A percentile compares a stretch with the other conserved stretches of the same genome.
Evolutionary conservation across 2,329 filamentous ascomycete species (phyloP).

Genomic region (Cladosporium sp.): DNA sequence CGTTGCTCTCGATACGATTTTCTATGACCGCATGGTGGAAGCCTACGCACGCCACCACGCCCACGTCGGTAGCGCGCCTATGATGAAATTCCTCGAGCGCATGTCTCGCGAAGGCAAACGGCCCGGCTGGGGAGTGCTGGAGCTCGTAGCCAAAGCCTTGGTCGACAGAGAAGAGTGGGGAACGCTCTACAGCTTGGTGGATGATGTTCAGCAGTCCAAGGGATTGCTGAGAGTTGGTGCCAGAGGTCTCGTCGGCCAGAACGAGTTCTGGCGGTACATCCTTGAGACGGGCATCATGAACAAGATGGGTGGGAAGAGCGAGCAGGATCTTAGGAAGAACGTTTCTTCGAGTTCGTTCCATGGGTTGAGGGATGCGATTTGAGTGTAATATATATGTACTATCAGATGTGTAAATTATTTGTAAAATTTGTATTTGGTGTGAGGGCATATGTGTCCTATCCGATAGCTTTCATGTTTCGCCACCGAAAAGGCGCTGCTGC

Average conservation of each 20-base stretch:
- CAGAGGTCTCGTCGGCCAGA: slow-evolving; percentile 27
- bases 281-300: slow-evolving; percentile 25
- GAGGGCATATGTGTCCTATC: no score
- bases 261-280: slow-evolving; percentile 33
- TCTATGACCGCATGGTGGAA: slow-evolving; percentile 70
- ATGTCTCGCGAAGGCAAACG: slow-evolving; percentile 43
- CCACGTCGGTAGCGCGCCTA: slow-evolving; percentile 50
- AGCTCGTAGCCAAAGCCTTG: slow-evolving; percentile 41
- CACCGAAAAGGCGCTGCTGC: neutral
- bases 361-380: neutral
- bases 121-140: slow-evolving; percentile 46
- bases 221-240: slow-evolving; percentile 30
- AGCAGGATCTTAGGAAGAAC: slow-evolving; percentile 17
- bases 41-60: slow-evolving; percentile 56
- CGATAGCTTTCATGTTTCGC: neutral
- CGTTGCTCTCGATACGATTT: slow-evolving; percentile 50
- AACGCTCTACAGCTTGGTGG: slow-evolving; percentile 38
- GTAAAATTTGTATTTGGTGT: neutral
- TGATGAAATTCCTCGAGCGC: slow-evolving; percentile 44
- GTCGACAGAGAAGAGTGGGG: slow-evolving; percentile 39
- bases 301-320: slow-evolving; percentile 21
- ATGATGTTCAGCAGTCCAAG: slow-evolving; percentile 38
- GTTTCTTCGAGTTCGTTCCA: slow-evolving; percentile 11
- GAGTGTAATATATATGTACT: neutral
- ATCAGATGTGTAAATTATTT: neutral